phyloP scores from a whole-genome alignment of 2,329 filamentous ascomycete species.

The Drechslera avenae region DNA sequence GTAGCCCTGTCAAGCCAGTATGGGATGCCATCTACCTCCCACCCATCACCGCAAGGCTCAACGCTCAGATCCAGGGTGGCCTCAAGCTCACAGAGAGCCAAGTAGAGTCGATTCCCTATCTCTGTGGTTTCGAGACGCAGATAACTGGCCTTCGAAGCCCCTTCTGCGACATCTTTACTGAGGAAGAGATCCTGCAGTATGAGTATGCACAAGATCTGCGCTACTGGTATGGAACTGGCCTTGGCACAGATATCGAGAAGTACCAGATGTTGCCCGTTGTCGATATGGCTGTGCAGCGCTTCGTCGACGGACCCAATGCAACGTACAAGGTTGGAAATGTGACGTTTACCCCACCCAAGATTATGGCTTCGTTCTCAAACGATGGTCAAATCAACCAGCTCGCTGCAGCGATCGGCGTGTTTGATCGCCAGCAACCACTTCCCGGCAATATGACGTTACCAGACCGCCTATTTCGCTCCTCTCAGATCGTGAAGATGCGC shows the following conservation, averaged over 20 bases:
- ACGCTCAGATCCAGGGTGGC: slow-evolving; percentile 59
- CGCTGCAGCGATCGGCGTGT: slow-evolving; percentile 64
- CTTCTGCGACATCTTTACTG: slow-evolving; percentile 66
- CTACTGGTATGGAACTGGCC: slow-evolving; percentile 70
- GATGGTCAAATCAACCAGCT: slow-evolving; percentile 70
- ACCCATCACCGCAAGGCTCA: slow-evolving; percentile 60
- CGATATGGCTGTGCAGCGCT: slow-evolving; percentile 57
- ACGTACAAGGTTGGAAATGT: slow-evolving; percentile 57
- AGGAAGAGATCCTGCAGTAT: slow-evolving; percentile 66
- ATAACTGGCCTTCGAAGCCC: slow-evolving; percentile 65
- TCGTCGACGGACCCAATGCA: slow-evolving; percentile 59
- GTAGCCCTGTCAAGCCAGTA: slow-evolving; percentile 52
- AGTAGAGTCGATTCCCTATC: slow-evolving; percentile 65
- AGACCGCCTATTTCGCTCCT: slow-evolving; percentile 60
- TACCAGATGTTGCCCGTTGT: slow-evolving; percentile 68
- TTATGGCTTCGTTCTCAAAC: slow-evolving; percentile 68
- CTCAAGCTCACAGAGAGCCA: slow-evolving; percentile 62
- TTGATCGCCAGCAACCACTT: slow-evolving; percentile 61
- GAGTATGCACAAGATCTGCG: slow-evolving; percentile 71
- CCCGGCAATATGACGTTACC: slow-evolving; percentile 55
- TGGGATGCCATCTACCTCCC: slow-evolving; percentile 62
- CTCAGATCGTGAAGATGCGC: slow-evolving; percentile 65
- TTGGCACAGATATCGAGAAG: slow-evolving; percentile 59
- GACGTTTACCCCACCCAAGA: slow-evolving; percentile 58
- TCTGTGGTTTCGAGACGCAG: slow-evolving; percentile 74